Evolutionary conservation across 345 rosid genomes (phyloP), one percentile per base, ranked within the genome.

Genomic region (Brassica rapa): DNA sequence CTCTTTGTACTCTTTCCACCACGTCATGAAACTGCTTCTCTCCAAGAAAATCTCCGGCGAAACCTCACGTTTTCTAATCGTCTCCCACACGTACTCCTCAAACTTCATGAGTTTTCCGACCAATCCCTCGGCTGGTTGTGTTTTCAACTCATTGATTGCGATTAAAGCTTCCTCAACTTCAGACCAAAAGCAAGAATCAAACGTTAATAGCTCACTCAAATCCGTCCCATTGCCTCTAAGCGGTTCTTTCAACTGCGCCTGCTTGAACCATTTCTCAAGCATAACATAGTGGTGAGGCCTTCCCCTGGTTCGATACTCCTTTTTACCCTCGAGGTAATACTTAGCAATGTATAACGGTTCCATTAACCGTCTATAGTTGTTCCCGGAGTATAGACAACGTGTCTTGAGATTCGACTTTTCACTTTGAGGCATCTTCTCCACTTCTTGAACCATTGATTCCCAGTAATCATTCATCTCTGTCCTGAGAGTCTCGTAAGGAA

Each of bases 121-220:
- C 41, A 46, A 30, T 1, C 19, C 55, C 14, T 2, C 82, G 1
- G 1, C n/a, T 15, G 10, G 60, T 62, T n/a, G 2, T 41, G 32
- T 53, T 8, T 39, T 73, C 57, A 82, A 46, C 62, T 8, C 4
- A 6, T 82, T 57, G 72, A 87, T 74, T 0, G 51, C 74, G 8
- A 83, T 74, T 41, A 87, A 11, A 8, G 94, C 90, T 77, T 91
- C 96, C 80, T 93, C 98, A 7, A 93, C 98, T 11, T 81, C 73
- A 19, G 89, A 89, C 98, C 98, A 93, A 11, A 93, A 93, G 69
- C 93, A 90, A 25, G 97, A 91, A 85, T 91, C 96, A 33, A 84
- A 71, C 0, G 86, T 89, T 15, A 90, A 14, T 4, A 14, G 70
- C 4, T 25, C 65, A 33, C 77, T 73, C 59, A 85, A 75, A 7